These are phyloP conservation scores for Fusarium sp. DNA, from an alignment of 2,329 filamentous ascomycete genomes.

Conservation along the genomic window DNA sequence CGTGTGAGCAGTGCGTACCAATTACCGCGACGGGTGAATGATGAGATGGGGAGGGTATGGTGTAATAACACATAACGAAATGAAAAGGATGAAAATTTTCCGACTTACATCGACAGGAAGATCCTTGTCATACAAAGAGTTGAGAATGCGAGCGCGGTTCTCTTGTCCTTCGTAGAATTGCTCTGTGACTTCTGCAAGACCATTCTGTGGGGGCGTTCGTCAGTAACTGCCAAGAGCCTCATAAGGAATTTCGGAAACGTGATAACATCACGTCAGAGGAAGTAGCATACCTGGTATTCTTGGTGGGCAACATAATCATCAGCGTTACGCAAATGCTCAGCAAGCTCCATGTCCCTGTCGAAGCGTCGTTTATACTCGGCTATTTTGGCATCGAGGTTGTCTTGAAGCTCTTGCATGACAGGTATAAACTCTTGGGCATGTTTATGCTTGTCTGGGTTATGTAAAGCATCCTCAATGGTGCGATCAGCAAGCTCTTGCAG, in stretches of 20 bases:
- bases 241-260: constrained; percentile 38
- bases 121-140: constrained; percentile 56
- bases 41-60: constrained; percentile 37
- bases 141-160: constrained; percentile 59
- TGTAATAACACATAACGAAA: constrained; percentile 14
- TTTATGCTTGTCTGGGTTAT: constrained; percentile 64
- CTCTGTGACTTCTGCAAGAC: constrained; percentile 54
- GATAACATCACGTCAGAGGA: constrained; percentile 32
- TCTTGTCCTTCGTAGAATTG: constrained; percentile 60
- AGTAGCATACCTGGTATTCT: constrained; percentile 53
- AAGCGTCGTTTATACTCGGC: constrained; percentile 49
- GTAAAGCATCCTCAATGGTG: constrained; percentile 67
- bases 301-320: constrained; percentile 51
- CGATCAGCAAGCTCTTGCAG: constrained; percentile 74
- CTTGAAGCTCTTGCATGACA: constrained; percentile 62
- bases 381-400: constrained; percentile 49
- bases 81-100: constrained; percentile 17
- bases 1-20: constrained; percentile 37
- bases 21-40: constrained; percentile 21
- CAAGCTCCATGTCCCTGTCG: constrained; percentile 52
- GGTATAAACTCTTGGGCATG: constrained; percentile 64
- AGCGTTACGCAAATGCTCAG: constrained; percentile 53
- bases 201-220: constrained; percentile 50
- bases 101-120: constrained; percentile 63
- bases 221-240: constrained; percentile 36